Conservation (phyloP, 345 rosid species). For the Salix udensis region DNA sequence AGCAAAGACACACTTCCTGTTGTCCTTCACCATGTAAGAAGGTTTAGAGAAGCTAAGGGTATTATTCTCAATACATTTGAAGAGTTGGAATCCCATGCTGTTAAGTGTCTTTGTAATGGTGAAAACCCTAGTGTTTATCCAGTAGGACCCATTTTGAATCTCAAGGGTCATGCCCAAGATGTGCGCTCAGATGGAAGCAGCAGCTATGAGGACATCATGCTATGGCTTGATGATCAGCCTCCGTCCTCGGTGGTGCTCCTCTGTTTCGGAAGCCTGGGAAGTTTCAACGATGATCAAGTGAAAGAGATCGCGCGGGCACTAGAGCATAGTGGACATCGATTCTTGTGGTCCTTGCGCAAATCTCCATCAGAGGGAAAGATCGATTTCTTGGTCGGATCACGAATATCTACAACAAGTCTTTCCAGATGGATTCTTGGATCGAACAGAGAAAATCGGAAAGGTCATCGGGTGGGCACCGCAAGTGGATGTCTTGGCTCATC, state of each 20-base stretch:
- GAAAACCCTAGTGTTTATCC: neutral
- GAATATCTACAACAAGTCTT: neutral
- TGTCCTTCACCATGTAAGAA: neutral
- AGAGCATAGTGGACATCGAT: neutral
- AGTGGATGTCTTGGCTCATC: neutral
- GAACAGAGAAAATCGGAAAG: constrained; percentile 7
- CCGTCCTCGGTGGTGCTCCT: constrained; percentile 3
- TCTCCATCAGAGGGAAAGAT: neutral
- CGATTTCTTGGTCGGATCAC: neutral
- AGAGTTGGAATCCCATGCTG: constrained; percentile 14
- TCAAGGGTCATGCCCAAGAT: neutral
- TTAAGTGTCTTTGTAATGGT: neutral
- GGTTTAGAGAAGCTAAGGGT: constrained; percentile 5
- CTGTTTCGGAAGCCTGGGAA: constrained; percentile 15
- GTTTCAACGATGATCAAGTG: neutral
- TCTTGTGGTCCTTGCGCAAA: constrained; percentile 13
- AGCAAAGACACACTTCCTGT: neutral
- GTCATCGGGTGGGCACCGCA: constrained; percentile 24
- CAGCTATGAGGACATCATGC: neutral
- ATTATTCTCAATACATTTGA: constrained; percentile 12
- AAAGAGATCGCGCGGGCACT: neutral
- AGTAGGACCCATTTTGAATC: constrained; percentile 5
- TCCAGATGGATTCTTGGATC: constrained; percentile 12
- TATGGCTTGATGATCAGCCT: constrained; percentile 9
- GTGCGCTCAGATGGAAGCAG: neutral